These are phyloP conservation scores for Thraustochytrium striatum DNA, from an alignment of 352 stramenopile species.

Conservation along the genomic window DNA sequence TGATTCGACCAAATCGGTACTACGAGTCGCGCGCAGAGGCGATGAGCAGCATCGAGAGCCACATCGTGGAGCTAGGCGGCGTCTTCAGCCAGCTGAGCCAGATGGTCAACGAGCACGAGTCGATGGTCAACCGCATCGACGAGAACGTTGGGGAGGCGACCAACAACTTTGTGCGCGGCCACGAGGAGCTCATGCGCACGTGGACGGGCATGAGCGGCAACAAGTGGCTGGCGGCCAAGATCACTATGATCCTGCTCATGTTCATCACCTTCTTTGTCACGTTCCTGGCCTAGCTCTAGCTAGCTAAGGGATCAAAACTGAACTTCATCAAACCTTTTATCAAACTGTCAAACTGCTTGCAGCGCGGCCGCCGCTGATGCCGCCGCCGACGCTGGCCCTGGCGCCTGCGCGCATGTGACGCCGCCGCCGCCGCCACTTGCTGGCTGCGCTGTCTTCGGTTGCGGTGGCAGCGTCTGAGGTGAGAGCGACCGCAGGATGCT, in stretches of 20 bases:
- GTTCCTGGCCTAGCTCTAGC: constrained; percentile 64
- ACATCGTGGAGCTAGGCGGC: constrained; percentile 70
- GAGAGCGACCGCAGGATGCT: too few relatives aligned
- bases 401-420: too few relatives aligned
- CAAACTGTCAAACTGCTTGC: too few relatives aligned
- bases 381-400: too few relatives aligned
- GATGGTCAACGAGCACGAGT: constrained; percentile 70
- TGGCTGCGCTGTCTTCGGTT: too few relatives aligned
- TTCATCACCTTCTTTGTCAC: constrained; percentile 75
- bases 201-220: constrained; percentile 66
- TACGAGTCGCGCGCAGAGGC: neutral
- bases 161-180: constrained; percentile 64
- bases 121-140: constrained; percentile 70
- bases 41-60: constrained; percentile 60
- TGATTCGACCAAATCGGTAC: constrained; percentile 9
- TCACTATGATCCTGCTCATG: constrained; percentile 65
- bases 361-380: too few relatives aligned
- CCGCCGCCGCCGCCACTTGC: too few relatives aligned
- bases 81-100: constrained; percentile 73
- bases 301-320: neutral
- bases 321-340: neutral
- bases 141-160: constrained; percentile 73
- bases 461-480: too few relatives aligned
- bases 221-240: constrained; percentile 60
- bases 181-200: constrained; percentile 66